Percentiles rank a stretch among this genome's conserved stretches.
These are phyloP conservation scores for Chaetomiaceae sp. DNA, from an alignment of 2,329 filamentous ascomycete genomes.

Conservation along the genomic window DNA sequence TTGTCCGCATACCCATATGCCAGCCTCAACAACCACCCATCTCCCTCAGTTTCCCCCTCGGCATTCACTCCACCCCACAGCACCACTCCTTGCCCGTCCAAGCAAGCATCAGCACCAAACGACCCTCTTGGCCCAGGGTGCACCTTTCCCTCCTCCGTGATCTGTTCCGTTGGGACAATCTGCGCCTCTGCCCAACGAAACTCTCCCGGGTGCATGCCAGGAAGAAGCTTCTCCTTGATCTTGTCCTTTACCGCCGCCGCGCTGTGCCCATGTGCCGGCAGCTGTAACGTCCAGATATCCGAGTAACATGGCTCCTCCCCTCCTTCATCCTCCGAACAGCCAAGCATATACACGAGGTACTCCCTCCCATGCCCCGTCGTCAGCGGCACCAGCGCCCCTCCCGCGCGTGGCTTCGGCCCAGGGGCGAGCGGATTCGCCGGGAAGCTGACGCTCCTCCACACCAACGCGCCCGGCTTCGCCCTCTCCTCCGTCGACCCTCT, in stretches of 20 bases:
- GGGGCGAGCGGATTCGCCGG: conserved; percentile 36
- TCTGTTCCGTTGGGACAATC: conserved; percentile 41
- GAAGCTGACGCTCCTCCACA: conserved; percentile 37
- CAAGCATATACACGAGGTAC: conserved; percentile 49
- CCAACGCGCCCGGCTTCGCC: conserved; percentile 28
- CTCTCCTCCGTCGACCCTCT: conserved; percentile 30
- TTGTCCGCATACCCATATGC: conserved; percentile 23
- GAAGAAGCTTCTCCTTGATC: conserved; percentile 43
- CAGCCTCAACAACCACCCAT: conserved; percentile 38
- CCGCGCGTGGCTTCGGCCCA: conserved; percentile 40
- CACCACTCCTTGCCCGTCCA: conserved; percentile 44
- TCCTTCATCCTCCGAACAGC: conserved; percentile 28
- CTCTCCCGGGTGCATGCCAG: conserved; percentile 41
- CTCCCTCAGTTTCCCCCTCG: conserved; percentile 36
- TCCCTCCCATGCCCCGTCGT: conserved; percentile 49
- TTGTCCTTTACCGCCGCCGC: conserved; percentile 48
- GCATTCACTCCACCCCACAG: conserved; percentile 50
- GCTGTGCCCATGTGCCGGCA: conserved; percentile 42
- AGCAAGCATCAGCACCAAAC: conserved; percentile 39
- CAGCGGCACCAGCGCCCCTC: conserved; percentile 42
- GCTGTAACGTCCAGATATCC: conserved; percentile 51
- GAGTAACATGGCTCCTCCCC: conserved; percentile 24
- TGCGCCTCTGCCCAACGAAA: conserved; percentile 48
- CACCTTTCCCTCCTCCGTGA: conserved; percentile 37
- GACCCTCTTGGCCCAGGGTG: conserved; percentile 38